Evolutionary conservation across 129 eudicot species (phyloP), one percentile per base, ranked within the genome.

Genomic region (Flaveria sonorensis): DNA sequence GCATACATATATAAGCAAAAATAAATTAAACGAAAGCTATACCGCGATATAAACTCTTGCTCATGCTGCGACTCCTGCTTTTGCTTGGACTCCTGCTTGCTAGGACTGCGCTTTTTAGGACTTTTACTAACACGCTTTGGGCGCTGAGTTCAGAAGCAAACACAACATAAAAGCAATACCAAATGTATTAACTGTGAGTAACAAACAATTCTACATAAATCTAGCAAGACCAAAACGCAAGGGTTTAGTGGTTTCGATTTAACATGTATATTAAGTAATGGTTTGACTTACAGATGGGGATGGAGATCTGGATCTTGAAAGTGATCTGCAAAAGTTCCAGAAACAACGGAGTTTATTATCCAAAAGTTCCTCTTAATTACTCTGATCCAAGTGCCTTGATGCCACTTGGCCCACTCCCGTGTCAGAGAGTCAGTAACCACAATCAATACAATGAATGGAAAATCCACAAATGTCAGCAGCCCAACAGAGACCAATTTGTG

Each of bases 321-420:
- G 96, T 66, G 97, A 94, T 94, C 97, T 94, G 98, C 96, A 94
- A 91, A 94, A 89, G 91, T 89, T 90, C 96, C 96, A 92, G 84
- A 93, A 90, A 93, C 82, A 90, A 90, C 75, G 83, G 79, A 93
- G 66, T 87, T 90, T 89, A 88, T 87, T 85, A 88, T 83, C 98
- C 92, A 88, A 79, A 80, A 67, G 88, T 86, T 84, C 94, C 91
- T 81, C 87, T 86, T 84, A 90, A 83, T 87, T 82, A 89, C 86
- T 83, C 84, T 89, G 89, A 82, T 83, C 96, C 92, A 88, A 85
- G 88, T 84, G 85, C 96, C 91, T 83, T 73, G 95, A 80, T 88
- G 89, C 91, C 91, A 79, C 36, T 30, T 30, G 36, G 36, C 5
- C 36, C 36, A 30, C 80, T 87, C 84, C 96, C 89, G 87, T 85